Conservation (phyloP, 306 rosid species). For the Sphenostylis stenocarpa region DNA sequence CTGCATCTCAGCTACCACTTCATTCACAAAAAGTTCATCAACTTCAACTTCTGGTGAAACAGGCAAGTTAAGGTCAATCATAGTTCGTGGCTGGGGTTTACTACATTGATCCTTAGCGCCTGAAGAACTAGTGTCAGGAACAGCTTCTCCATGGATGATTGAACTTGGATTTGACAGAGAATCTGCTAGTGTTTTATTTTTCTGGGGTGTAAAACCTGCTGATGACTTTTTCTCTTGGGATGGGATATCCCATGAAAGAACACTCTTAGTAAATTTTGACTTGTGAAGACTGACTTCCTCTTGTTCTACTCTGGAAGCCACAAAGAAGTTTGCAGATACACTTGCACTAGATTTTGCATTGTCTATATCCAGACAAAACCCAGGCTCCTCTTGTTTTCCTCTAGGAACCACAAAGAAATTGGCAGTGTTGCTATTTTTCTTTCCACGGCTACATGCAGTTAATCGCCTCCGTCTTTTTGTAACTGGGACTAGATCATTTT, state of each 20-base stretch:
- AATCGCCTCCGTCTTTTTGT: conserved; percentile 50
- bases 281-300: conserved; percentile 43
- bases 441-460: conserved; percentile 48
- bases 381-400: conserved; percentile 30
- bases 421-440: conserved; percentile 33
- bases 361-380: neutral
- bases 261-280: conserved; percentile 33
- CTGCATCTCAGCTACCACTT: conserved; percentile 34
- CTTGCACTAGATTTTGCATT: conserved; percentile 2
- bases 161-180: conserved; percentile 42
- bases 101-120: conserved; percentile 45
- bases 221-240: conserved; percentile 38
- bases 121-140: conserved; percentile 30
- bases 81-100: conserved; percentile 43
- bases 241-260: conserved; percentile 35
- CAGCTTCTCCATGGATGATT: conserved; percentile 35
- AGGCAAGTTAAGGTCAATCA: conserved; percentile 78
- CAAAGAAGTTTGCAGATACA: conserved; percentile 31
- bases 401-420: conserved; percentile 38
- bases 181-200: conserved; percentile 38
- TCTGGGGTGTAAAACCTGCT: conserved; percentile 37
- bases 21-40: conserved; percentile 45
- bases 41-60: conserved; percentile 52
- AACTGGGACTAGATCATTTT: conserved; percentile 39
- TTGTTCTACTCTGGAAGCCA: conserved; percentile 44